Base-by-base conservation (phyloP, 2,329 filamentous ascomycete genomes). In the Teratosphaeria pseudoeucalypti region DNA sequence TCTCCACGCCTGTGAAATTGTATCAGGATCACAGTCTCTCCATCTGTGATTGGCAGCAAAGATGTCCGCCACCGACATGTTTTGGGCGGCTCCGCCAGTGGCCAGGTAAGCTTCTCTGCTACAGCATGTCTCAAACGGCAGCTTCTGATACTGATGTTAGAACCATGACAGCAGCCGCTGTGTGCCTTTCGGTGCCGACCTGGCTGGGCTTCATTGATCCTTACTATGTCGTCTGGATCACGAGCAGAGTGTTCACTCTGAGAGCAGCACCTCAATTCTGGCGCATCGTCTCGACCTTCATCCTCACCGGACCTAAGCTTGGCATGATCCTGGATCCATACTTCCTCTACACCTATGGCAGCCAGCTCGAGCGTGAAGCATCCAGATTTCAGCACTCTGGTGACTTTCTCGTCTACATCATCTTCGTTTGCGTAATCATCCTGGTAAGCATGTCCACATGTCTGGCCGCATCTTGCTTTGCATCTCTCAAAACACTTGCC, bases 391-490 rank as follows among this genome's bases (percentile, higher is more conserved):
- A 80, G 52, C 81, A 82, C 65, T 88, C 88, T 60, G 91, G 90
- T 70, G 88, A 94, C 72, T 83, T 94, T 67, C 80, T 94, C 63
- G 86, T 86, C 76, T 96, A 95, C 72, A 76, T 95, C 67, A 75
- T 86, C 61, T 94, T 94, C 71, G 81, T 92, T 67, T 80, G 82
- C 66, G 75, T 76, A 57, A 76, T 87, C 69, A 92, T 94, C 65
- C 71, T 90, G 79, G 91, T 96, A 90, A 85, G 91, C 81, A 11
- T 59, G 43, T 49, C 19, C 16, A 5, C n/a, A 16, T 49, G 43
- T 57, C 39, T 54, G 27, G 26, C 12, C 58, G 63, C 60, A 60
- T 57, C 54, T 63, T 64, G 59, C 52, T 64, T 59, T 58, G 60
- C 60, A 65, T 63, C 67, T 63, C 60, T 61, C 62, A 61, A 60